A percentile compares a stretch with the other conserved stretches of the same genome.
Conservation (phyloP, 2,329 filamentous ascomycete species). For the Ophiostoma sp. region DNA sequence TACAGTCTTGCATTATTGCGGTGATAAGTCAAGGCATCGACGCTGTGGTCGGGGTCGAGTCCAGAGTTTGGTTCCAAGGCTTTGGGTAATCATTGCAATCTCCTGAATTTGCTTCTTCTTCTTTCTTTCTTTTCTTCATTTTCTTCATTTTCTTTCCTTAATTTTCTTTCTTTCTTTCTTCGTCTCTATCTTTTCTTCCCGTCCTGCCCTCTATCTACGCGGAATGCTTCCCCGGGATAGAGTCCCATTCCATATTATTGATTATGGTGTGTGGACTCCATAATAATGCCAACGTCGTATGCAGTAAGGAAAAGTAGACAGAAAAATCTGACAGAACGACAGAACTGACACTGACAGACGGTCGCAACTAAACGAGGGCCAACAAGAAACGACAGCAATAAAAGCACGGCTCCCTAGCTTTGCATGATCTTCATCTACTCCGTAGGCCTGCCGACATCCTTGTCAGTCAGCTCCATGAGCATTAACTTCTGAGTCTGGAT, state of each 20-base stretch:
- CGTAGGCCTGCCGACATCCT: conserved; percentile 20
- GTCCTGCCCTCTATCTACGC: background rate
- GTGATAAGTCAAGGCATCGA: background rate
- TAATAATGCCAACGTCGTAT: conserved; percentile 5
- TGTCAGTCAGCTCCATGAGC: background rate
- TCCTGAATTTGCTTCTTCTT: background rate
- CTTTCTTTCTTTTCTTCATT: background rate
- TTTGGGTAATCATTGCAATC: background rate
- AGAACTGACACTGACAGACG: background rate
- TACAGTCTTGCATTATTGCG: background rate
- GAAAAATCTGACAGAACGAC: conserved; percentile 11
- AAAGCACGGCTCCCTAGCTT: conserved; percentile 23
- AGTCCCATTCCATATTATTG: background rate
- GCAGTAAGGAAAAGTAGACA: background rate
- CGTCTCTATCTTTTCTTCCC: background rate
- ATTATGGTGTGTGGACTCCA: background rate
- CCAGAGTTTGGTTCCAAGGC: background rate
- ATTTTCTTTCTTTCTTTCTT: background rate
- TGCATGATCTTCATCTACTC: conserved; percentile 25
- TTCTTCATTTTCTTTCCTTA: background rate
- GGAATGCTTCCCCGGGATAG: conserved; percentile 8
- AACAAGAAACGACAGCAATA: conserved; percentile 12
- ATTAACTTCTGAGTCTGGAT: background rate
- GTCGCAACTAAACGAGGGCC: background rate
- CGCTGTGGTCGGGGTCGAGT: background rate